Conservation (phyloP, 805 yeast genomes). For the Cyberlindnera nakhonratchasimensis region DNA sequence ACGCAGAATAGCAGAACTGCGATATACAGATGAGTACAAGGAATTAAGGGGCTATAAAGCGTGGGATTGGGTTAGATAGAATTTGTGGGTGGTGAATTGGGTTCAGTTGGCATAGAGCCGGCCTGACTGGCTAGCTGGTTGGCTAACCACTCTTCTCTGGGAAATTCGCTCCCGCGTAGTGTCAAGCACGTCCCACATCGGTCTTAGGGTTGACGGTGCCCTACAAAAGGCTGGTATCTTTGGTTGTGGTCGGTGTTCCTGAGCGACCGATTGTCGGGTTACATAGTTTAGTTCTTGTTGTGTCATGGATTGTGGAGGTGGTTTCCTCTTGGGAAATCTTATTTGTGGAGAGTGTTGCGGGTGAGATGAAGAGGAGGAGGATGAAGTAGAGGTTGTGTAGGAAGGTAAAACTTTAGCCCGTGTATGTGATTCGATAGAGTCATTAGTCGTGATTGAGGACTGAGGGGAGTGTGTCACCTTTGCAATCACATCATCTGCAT, state of each 20-base stretch:
- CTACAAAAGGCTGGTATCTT: not conserved
- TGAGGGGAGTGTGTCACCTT: not conserved
- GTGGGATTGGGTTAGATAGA: not conserved
- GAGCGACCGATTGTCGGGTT: too few species aligned
- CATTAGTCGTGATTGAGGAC: not conserved
- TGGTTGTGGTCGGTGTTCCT: not conserved
- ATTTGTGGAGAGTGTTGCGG: too few species aligned
- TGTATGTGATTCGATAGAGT: too few species aligned
- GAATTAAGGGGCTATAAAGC: not conserved
- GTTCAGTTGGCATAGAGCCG: not conserved
- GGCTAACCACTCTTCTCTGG: not conserved
- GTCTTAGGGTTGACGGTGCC: not conserved
- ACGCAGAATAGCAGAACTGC: too few species aligned
- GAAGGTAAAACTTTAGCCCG: too few species aligned
- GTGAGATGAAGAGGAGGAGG: not conserved
- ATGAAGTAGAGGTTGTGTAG: not conserved
- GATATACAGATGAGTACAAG: too few species aligned
- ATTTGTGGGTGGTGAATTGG: not conserved
- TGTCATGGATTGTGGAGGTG: conserved; percentile 2
- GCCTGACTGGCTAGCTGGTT: not conserved
- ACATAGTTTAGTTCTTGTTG: not conserved
- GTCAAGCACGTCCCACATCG: conserved; percentile 3
- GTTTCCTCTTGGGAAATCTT: conserved; percentile 1
- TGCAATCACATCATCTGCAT: conserved; percentile 1
- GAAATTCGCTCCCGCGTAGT: too few species aligned